Evolutionary conservation across 2,329 filamentous ascomycete genomes (phyloP), one percentile per base, ranked within the genome.

Genomic region (Apiospora arundinis): DNA sequence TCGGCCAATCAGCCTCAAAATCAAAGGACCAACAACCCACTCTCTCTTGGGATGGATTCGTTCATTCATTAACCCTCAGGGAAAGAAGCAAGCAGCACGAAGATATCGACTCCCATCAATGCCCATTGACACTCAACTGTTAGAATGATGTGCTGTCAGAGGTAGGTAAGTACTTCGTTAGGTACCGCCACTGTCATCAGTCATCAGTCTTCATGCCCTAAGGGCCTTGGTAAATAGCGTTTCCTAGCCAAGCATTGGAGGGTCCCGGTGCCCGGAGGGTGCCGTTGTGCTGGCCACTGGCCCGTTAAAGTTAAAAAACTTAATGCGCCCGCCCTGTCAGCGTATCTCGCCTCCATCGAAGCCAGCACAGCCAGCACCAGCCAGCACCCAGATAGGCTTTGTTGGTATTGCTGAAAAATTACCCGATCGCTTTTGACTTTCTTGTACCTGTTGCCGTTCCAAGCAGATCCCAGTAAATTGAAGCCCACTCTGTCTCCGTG

Each of bases 221-320:
- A 63, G 56, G 56, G 56, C 56, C 56, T 63, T 63, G 56, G 56
- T n/a, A 63, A 14, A 63, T 40, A 63, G 56, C 56, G 56, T 63
- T 63, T 40, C 18, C 18, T 40, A 18, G 32, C 32, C 32, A 40
- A 63, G 56, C 28, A 32, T 60, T 60, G 52, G 28, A 32, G 52
- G 52, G 52, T 16, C 16, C 25, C 52, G 52, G 52, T 37, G 28
- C 16, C 25, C 52, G 52, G 52, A 60, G 28, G 16, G 52, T 60
- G 52, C 52, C 52, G 52, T 32, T 49, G 48, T 23, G 12, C n/a
- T 21, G 46, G 21, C 21, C 21, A 60, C 52, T n/a, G 8, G 32
- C 56, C 56, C 56, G 56, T 63, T 63, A 23, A 40, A 63, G 32
- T 40, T 40, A n/a, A 63, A 63, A 63, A 63, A 8, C 32, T 21